A percentile compares a stretch with the other conserved stretches of the same genome.
Evolutionary conservation across 129 eudicot genomes (phyloP).

Genomic region (Flaveria sonorensis): DNA sequence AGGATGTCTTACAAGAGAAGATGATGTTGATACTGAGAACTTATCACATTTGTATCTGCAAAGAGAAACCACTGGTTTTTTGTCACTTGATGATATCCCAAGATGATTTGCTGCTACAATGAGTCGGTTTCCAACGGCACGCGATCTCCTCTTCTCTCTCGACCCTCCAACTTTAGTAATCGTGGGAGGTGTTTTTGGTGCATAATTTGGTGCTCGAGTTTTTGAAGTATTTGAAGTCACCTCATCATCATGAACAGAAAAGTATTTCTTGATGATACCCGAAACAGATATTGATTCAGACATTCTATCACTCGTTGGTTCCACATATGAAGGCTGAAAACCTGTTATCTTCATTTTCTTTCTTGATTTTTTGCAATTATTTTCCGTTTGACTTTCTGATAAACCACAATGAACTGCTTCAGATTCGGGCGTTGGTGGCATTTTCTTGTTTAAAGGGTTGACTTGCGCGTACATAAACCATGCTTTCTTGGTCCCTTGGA

Average conservation of each 20-base stretch:
- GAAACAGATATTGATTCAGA: constrained; percentile 60
- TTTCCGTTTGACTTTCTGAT: constrained; percentile 6
- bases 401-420: constrained; percentile 17
- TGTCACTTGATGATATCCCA: constrained; percentile 44
- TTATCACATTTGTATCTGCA: constrained; percentile 35
- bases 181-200: constrained; percentile 33
- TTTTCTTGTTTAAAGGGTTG: constrained; percentile 3
- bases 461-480: constrained; percentile 53
- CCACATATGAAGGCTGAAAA: not conserved
- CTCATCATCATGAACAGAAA: constrained; percentile 52
- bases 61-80: constrained; percentile 40
- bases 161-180: constrained; percentile 21
- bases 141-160: constrained; percentile 17
- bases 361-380: constrained; percentile 19
- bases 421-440: constrained; percentile 16
- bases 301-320: constrained; percentile 23
- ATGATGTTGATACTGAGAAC: constrained; percentile 25
- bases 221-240: constrained; percentile 39
- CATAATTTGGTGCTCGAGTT: not conserved
- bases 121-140: constrained; percentile 57
- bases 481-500: constrained; percentile 38
- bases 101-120: constrained; percentile 53
- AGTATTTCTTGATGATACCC: constrained; percentile 70
- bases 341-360: constrained; percentile 29
- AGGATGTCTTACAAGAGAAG: constrained; percentile 40